phyloP scores from a whole-genome alignment of 2,329 filamentous ascomycete genomes.

The Xylaria sp. region DNA sequence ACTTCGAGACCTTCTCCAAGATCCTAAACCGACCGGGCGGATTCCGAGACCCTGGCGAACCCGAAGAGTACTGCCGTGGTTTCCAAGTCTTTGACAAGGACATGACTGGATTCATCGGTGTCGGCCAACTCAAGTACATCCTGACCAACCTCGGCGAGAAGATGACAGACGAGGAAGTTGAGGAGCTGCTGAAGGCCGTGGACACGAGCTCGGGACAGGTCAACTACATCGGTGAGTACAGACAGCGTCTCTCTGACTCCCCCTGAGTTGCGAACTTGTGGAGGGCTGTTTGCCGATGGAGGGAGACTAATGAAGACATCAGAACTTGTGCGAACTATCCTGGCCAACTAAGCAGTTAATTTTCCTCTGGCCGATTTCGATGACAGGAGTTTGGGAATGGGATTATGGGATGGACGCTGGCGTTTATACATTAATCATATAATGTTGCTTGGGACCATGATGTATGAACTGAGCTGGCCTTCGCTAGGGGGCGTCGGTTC shows the following conservation, averaged over 20 bases:
- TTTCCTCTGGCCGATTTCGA: slow-evolving; percentile 16
- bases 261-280: background rate
- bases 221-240: slow-evolving; percentile 79
- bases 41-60: slow-evolving; percentile 96
- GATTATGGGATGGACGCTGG: slow-evolving; percentile 26
- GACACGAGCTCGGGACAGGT: slow-evolving; percentile 95
- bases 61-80: slow-evolving; percentile 95
- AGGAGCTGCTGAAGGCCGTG: slow-evolving; percentile 96
- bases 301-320: slow-evolving; percentile 11
- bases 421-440: slow-evolving; percentile 28
- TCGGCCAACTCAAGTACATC: slow-evolving; percentile 96
- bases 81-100: slow-evolving; percentile 99
- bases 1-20: slow-evolving; percentile 95
- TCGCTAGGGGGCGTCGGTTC: slow-evolving; percentile 16
- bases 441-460: slow-evolving; percentile 17
- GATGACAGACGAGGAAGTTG: slow-evolving; percentile 98
- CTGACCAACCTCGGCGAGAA: slow-evolving; percentile 97
- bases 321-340: slow-evolving; percentile 82
- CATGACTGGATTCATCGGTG: slow-evolving; percentile 94
- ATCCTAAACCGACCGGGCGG: slow-evolving; percentile 95
- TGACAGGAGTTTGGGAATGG: slow-evolving; percentile 26
- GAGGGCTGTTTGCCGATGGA: background rate
- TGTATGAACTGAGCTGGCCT: slow-evolving; percentile 21
- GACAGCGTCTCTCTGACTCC: background rate
- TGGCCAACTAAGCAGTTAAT: slow-evolving; percentile 60